Base-by-base conservation (phyloP, 1,139 yeast genomes). In the Dujonia santamariae region DNA sequence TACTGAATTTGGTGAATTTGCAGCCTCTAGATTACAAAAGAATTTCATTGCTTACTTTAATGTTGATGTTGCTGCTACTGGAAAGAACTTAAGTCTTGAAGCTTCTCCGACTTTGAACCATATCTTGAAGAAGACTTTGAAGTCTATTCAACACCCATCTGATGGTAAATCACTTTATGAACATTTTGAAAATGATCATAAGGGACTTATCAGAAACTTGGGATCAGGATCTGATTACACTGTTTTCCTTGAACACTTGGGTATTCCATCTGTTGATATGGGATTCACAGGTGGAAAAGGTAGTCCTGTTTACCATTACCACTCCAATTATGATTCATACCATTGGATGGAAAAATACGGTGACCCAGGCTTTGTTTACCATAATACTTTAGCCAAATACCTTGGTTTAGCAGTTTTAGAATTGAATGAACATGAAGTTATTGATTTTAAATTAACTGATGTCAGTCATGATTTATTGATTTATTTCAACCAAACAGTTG, bases 291-390 rank as follows among this genome's bases (percentile, higher is more conserved):
- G 46, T 28, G 53, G 55, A 7, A 50, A 53, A 35, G 45, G 40
- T 9, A 72, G 74, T 30, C 69, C 77, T 7, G 59, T 78, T 8
- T 69, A 72, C 42, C 84, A 78, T 42, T 60, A 63, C 37, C 80
- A 80, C 51, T 80, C 88, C 7, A 69, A 67, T 36, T 79, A 67
- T 47, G 87, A 81, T 48, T 70, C 81, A 6, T 61, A 62, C 35
- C 54, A 69, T 37, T 80, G 85, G 81, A 61, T 80, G 57, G 60
- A 67, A 22, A 56, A 59, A n/a, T 67, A 58, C 47, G 71, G 75
- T 13, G 90, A 82, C 50, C 72, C 75, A 9, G 73, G 68, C 0
- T 75, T 72, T 42, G 62, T 65, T 16, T 61, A 60, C 39, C 88
- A 81, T 44, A 74, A 71, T 43, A 62, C 75, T 15, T 54, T 79